Base-by-base conservation (phyloP, 2,329 filamentous ascomycete genomes). In the Aspergillus unguis region DNA sequence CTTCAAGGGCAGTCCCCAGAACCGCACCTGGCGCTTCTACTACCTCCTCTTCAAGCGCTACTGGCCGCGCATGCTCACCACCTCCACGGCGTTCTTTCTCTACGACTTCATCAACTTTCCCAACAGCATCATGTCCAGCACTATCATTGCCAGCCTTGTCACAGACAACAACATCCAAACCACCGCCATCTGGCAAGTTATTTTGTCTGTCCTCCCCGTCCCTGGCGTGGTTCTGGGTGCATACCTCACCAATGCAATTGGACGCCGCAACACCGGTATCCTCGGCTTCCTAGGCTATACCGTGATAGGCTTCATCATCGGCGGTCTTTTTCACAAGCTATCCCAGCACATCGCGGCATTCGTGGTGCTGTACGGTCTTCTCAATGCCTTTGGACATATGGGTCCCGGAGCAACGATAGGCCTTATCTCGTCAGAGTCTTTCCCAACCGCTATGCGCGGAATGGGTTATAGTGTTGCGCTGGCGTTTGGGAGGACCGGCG, bases 41-140 rank as follows among this genome's bases (percentile, higher is more conserved):
- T 52, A 55, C 5, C 50, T 68, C 5, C 61, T 69, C 4, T 33
- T 60, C 1, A 58, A 57, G 5, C 63, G 65, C 4, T 70, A 69
- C 49, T 63, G 61, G 59, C 57, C 60, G 44, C 59, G 59, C 0
- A 56, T 69, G 2, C 50, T 66, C 4, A 68, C 66, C 2, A 71
- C 66, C 2, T 70, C 67, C 2, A 44, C 64, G 3, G 68, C 68
- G 0, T 71, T 70, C 50, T 70, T 71, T 42, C 56, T 71, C 0
- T 71, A 71, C 49, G 69, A 71, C 40, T 71, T 71, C 26, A 65
- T 71, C 54, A 71, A 71, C 42, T 71, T 71, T 40, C 68, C 68
- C 0, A 71, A 71, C 36, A 66, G 62, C 27, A 69, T 71, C 55
- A 69, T 71, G 65, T 67, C 62, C 2, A 63, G 67, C 29, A 64